Conservation (phyloP, 495 filamentous ascomycete species). For the Melanomma pulvis-pyrius region DNA sequence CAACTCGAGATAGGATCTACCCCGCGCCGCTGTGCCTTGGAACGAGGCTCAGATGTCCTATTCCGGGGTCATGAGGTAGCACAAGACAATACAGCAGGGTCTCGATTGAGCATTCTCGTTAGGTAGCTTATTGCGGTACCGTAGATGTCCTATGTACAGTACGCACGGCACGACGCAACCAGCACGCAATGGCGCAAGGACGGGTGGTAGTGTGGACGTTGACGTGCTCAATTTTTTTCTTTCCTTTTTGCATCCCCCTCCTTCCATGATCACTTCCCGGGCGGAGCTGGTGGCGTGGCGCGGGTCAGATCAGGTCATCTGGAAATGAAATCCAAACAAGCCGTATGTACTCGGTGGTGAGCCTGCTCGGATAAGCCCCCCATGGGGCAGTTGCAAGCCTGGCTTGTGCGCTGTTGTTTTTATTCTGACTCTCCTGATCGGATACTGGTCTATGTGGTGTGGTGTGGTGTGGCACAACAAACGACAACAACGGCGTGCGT, state of each 20-base stretch:
- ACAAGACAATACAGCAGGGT: too few relatives aligned
- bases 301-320: constrained; percentile 8
- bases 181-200: neutral
- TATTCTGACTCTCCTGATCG: too few relatives aligned
- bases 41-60: neutral
- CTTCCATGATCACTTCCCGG: neutral
- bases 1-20: neutral
- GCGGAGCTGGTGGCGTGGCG: neutral
- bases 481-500: neutral
- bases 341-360: too few relatives aligned
- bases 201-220: neutral
- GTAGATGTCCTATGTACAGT: too few relatives aligned
- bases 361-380: neutral
- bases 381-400: neutral
- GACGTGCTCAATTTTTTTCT: neutral
- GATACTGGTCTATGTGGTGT: neutral
- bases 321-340: neutral
- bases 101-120: neutral
- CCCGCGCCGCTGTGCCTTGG: neutral
- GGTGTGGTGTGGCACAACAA: neutral
- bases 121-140: neutral
- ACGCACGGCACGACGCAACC: too few relatives aligned
- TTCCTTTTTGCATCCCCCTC: neutral
- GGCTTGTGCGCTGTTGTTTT: neutral
- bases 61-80: constrained; percentile 7